Conservation (phyloP, 2,329 filamentous ascomycete species). For the Apiospora arundinis region DNA sequence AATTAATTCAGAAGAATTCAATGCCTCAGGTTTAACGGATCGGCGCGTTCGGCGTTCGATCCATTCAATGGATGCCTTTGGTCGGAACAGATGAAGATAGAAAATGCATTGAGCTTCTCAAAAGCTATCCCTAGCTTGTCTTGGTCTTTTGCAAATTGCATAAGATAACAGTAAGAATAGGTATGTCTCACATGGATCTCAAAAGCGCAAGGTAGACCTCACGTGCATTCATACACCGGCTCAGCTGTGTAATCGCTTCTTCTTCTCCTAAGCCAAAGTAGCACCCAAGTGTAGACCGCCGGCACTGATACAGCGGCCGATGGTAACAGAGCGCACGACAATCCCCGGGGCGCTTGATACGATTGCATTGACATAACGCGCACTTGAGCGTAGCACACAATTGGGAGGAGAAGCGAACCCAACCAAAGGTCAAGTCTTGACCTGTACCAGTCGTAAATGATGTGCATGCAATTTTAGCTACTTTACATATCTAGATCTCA, state of each 20-base stretch:
- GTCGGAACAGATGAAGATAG: background rate
- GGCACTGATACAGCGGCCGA: too few relatives aligned
- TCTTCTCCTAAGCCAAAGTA: background rate
- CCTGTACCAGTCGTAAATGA: background rate
- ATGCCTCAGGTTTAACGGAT: background rate
- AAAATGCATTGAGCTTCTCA: background rate
- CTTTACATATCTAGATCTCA: background rate
- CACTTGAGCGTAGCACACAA: too few relatives aligned
- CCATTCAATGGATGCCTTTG: background rate
- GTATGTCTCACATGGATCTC: background rate
- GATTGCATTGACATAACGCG: too few relatives aligned
- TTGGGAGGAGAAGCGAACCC: too few relatives aligned
- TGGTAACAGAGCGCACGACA: too few relatives aligned
- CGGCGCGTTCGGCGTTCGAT: background rate
- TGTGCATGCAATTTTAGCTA: conserved; percentile 3
- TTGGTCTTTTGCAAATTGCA: background rate
- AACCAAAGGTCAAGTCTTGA: background rate
- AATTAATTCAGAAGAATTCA: background rate
- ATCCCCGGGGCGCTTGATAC: too few relatives aligned
- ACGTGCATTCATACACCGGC: background rate
- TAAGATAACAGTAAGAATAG: background rate
- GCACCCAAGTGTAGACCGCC: too few relatives aligned
- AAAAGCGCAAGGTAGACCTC: background rate
- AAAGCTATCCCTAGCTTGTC: background rate
- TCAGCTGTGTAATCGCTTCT: background rate